Base-by-base conservation (phyloP, 257 asterid species). In the Rhazya stricta region DNA sequence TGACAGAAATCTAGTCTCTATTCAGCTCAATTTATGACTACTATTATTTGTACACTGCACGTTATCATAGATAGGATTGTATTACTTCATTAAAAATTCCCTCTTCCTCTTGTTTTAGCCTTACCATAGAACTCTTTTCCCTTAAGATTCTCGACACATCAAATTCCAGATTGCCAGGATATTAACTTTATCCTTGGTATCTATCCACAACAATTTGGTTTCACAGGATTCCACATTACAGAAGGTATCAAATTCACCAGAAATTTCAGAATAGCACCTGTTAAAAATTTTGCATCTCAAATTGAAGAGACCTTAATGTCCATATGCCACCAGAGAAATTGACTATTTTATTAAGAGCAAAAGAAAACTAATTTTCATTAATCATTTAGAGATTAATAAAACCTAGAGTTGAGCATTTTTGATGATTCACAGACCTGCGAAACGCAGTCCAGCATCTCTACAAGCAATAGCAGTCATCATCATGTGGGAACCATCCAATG, bases 381-480 rank as follows among this genome's bases (percentile, higher is more conserved):
- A 37, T 18, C 61, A 46, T n/a, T 48, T 51, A 51, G 25, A 50
- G 56, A 51, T 51, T 13, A 51, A 19, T 3, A 29, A 5, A 71
- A 19, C 8, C 48, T 71, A 71, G 29, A 48, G 32, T 11, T 34
- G 16, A 45, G 2, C 16, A 10, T 30, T 12, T 51, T 46, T 48
- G 30, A 71, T 51, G 25, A 46, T 19, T 13, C 45, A 71, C 76
- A 67, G 62, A 94, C 97, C 98, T 84, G 97, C 98, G 77, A 94
- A 94, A 34, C 82, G 89, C 72, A 90, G 82, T 65, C 98, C 95
- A 73, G 92, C 90, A 83, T 92, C 91, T 79, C 92, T 92, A 80
- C 97, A 90, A 77, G 97, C 97, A 66, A 92, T 76, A n/a, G 97
- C 98, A 39, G 98, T 94, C 98, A 94, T 92, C 98, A 94, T 94